phyloP scores from a whole-genome alignment of 2,329 filamentous ascomycete species.

The Ophiostoma australiae region DNA sequence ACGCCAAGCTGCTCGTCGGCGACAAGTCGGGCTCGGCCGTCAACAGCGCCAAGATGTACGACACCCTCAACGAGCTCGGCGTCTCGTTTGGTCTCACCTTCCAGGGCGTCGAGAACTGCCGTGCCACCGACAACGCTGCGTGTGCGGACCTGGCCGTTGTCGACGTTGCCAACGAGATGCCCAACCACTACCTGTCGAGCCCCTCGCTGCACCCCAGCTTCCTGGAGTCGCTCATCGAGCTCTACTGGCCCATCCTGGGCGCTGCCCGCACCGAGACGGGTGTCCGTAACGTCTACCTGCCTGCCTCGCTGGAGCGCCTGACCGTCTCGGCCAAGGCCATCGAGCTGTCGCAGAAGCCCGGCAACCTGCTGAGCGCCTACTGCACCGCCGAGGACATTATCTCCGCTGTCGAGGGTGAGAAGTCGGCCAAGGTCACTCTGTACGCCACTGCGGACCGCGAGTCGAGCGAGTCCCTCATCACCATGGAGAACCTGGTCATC shows the following conservation, averaged over 20 bases:
- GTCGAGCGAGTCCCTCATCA: conserved; percentile 26
- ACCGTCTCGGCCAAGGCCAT: conserved; percentile 39
- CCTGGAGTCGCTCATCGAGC: conserved; percentile 32
- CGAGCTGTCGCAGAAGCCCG: conserved; percentile 33
- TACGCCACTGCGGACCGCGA: conserved; percentile 29
- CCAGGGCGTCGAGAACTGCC: conserved; percentile 33
- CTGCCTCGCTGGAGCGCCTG: conserved; percentile 43
- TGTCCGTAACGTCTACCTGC: conserved; percentile 43
- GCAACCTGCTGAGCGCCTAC: conserved; percentile 40
- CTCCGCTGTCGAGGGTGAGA: conserved; percentile 35
- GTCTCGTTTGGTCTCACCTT: conserved; percentile 36
- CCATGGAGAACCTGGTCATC: conserved; percentile 22
- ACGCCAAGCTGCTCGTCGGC: conserved; percentile 18
- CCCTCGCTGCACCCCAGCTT: conserved; percentile 43
- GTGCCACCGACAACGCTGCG: conserved; percentile 29
- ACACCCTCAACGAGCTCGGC: conserved; percentile 34
- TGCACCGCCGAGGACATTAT: conserved; percentile 37
- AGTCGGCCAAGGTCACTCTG: conserved; percentile 42
- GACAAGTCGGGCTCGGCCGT: conserved; percentile 10
- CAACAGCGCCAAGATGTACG: conserved; percentile 16
- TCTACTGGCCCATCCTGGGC: conserved; percentile 19
- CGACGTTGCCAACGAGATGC: conserved; percentile 35
- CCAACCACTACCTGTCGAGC: conserved; percentile 47
- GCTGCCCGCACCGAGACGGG: conserved; percentile 26
- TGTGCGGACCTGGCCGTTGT: conserved; percentile 35